phyloP scores from a whole-genome alignment of 106 monocot species.

The Cymbidium sinense region DNA sequence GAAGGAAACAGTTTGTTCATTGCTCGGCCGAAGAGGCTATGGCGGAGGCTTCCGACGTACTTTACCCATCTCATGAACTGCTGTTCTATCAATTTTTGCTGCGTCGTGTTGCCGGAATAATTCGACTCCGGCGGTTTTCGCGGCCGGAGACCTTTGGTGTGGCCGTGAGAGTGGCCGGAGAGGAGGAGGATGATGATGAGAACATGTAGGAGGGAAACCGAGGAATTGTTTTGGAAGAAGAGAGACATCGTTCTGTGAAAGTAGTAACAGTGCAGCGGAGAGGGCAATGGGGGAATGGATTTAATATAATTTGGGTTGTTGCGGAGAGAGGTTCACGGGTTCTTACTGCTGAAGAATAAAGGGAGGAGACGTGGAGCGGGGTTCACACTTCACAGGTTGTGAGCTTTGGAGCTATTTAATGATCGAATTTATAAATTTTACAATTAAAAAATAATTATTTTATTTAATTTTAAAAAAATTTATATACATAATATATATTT shows the following conservation, averaged over 20 bases:
- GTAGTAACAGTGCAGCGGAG: not conserved
- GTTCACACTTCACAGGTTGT: not conserved
- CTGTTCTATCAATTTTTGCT: slow-evolving; percentile 42
- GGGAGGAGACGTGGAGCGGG: not conserved
- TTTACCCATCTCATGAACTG: slow-evolving; percentile 79
- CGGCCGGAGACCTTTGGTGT: slow-evolving; percentile 40
- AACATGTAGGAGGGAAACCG: slow-evolving; percentile 10
- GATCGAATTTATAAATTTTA: not conserved
- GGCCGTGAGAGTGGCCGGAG: slow-evolving; percentile 19
- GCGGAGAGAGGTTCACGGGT: slow-evolving; percentile 29
- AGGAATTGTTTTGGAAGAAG: not conserved
- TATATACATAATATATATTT: too few species aligned
- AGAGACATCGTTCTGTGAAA: not conserved
- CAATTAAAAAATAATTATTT: not conserved
- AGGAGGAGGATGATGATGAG: slow-evolving; percentile 22
- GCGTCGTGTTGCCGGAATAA: slow-evolving; percentile 36
- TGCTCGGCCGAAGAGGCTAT: slow-evolving; percentile 39
- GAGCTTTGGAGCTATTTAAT: not conserved
- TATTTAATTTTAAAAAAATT: not conserved
- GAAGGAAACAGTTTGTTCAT: slow-evolving; percentile 69
- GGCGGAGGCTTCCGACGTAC: slow-evolving; percentile 63
- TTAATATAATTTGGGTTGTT: not conserved
- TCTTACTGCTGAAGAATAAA: slow-evolving; percentile 11
- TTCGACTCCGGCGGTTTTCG: not conserved
- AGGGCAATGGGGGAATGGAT: not conserved